Percentiles rank a stretch among this genome's conserved stretches.
Evolutionary conservation across 2,329 filamentous ascomycete genomes (phyloP).

Genomic region (Cladosporium sp.): DNA sequence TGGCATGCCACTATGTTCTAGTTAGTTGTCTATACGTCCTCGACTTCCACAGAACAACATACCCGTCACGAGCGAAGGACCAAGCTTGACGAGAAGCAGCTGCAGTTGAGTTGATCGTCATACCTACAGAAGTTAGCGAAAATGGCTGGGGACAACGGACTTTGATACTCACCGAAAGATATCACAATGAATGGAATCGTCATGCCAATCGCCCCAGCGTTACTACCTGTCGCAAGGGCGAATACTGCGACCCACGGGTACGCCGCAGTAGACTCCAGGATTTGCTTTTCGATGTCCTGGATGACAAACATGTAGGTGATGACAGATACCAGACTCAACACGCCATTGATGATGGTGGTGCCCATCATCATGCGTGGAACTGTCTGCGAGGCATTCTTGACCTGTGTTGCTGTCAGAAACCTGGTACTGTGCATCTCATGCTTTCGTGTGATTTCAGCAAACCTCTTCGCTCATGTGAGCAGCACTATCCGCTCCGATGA

Average conservation of each 20-base stretch:
- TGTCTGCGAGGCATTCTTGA: constrained; percentile 36
- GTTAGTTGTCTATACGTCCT: not conserved
- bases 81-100: constrained; percentile 45
- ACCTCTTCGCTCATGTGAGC: constrained; percentile 30
- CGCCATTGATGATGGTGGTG: constrained; percentile 48
- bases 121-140: constrained; percentile 33
- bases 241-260: constrained; percentile 42
- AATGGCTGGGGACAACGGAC: constrained; percentile 23
- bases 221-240: constrained; percentile 20
- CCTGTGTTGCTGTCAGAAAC: constrained; percentile 2
- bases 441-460: not conserved
- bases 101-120: constrained; percentile 21
- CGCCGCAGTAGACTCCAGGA: constrained; percentile 25
- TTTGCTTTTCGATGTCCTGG: constrained; percentile 37
- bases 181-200: constrained; percentile 26
- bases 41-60: too few relatives aligned
- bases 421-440: not conserved
- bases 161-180: not conserved
- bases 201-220: constrained; percentile 24
- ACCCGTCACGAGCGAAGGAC: constrained; percentile 42
- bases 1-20: not conserved
- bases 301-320: constrained; percentile 46
- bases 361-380: constrained; percentile 50
- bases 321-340: constrained; percentile 46
- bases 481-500: constrained; percentile 13